Evolutionary conservation across 805 yeast genomes (phyloP).

Genomic region (Lachancea sp.): DNA sequence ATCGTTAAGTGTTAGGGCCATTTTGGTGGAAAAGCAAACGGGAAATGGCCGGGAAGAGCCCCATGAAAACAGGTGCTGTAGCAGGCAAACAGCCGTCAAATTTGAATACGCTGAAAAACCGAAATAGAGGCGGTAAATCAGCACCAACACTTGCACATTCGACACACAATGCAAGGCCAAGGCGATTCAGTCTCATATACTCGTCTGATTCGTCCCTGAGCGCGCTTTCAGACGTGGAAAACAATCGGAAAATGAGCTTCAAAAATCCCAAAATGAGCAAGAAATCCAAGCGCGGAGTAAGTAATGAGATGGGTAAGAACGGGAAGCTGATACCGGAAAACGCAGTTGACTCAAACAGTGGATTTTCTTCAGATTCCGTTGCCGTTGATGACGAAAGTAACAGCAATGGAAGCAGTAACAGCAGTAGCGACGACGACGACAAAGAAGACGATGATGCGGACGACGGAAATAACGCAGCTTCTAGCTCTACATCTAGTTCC

Average conservation of each 20-base stretch:
- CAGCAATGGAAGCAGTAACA: background rate
- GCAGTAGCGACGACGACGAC: conserved; percentile 30
- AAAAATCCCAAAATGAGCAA: conserved; percentile 19
- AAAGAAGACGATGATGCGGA: conserved; percentile 28
- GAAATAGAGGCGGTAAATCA: conserved; percentile 8
- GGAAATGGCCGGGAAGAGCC: conserved; percentile 20
- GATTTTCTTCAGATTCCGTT: conserved; percentile 21
- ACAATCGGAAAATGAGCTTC: conserved; percentile 24
- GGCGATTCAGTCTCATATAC: conserved; percentile 40
- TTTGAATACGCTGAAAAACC: conserved; percentile 8
- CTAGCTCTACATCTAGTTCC: conserved; percentile 36
- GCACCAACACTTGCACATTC: conserved; percentile 6
- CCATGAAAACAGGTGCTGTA: conserved; percentile 17
- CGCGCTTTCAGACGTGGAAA: conserved; percentile 34
- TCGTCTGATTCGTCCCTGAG: conserved; percentile 39
- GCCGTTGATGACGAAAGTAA: conserved; percentile 28
- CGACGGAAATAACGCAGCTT: conserved; percentile 32
- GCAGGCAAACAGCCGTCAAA: conserved; percentile 12
- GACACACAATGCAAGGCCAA: conserved; percentile 25
- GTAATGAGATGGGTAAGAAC: conserved; percentile 27
- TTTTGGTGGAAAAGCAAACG: background rate
- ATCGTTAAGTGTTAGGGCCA: background rate
- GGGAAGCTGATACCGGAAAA: conserved; percentile 34
- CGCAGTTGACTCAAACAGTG: conserved; percentile 10
- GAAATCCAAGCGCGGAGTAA: conserved; percentile 21